These are phyloP conservation scores for Aquilaria agallochum DNA, from an alignment of 441 rosid genomes.

Conservation along the genomic window DNA sequence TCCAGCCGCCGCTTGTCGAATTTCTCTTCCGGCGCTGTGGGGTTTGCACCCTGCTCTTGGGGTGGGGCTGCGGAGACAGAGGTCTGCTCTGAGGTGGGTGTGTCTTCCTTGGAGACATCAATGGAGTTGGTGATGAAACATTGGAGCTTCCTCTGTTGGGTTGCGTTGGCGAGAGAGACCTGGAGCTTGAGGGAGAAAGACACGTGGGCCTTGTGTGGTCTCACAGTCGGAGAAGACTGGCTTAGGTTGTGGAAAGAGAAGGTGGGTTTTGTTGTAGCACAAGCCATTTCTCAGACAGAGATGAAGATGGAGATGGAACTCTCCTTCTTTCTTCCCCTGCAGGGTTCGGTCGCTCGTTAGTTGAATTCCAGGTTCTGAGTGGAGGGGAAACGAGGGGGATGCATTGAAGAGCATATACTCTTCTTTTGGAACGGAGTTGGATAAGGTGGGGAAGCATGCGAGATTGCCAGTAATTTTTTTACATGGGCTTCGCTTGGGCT, in stretches of 20 bases:
- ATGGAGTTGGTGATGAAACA: slow-evolving; percentile 28
- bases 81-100: slow-evolving; percentile 19
- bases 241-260: slow-evolving; percentile 48
- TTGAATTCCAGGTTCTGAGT: slow-evolving; percentile 21
- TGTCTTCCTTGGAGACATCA: slow-evolving; percentile 63
- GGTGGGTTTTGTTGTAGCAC: slow-evolving; percentile 44
- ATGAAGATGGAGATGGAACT: not conserved
- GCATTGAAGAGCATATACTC: slow-evolving; percentile 30
- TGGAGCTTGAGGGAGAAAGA: slow-evolving; percentile 21
- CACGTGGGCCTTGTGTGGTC: slow-evolving; percentile 22
- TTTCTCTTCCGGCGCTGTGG: slow-evolving; percentile 5
- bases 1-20: slow-evolving; percentile 55
- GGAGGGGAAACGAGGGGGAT: slow-evolving; percentile 35
- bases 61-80: slow-evolving; percentile 7
- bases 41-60: slow-evolving; percentile 14
- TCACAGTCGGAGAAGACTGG: slow-evolving; percentile 25
- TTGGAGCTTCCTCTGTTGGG: slow-evolving; percentile 11
- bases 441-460: slow-evolving; percentile 27
- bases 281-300: slow-evolving; percentile 27
- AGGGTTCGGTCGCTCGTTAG: not conserved
- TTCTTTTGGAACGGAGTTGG: slow-evolving; percentile 20
- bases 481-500: not conserved
- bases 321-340: not conserved
- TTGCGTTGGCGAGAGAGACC: slow-evolving; percentile 4
- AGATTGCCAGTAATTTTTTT: not conserved